Base-by-base conservation (phyloP, 164 flowering plant species). In the Vitis amurensis region DNA sequence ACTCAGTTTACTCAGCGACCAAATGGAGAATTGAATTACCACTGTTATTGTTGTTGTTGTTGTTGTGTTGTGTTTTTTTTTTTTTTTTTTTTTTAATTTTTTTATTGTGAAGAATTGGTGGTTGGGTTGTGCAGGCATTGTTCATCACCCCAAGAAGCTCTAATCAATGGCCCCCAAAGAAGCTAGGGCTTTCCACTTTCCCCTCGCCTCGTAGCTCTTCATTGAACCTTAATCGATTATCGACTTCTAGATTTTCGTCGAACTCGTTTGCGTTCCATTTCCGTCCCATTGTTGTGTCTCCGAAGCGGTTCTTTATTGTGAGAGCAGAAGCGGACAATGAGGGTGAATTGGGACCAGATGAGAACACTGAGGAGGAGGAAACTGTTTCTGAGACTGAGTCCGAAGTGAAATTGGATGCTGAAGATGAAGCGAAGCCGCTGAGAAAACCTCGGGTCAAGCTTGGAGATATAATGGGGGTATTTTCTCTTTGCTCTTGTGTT, bases 401-500 rank as follows among this genome's bases (percentile, higher is more conserved):
- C 6, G 82, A 30, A 19, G 44, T 37, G 44, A 37, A 2, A 37
- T 37, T 37, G 44, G 44, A 37, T 37, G 44, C 44, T 37, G 77
- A 29, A 37, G 80, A 15, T 5, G 83, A 61, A 63, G 71, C 53
- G 11, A 82, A 74, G 68, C 73, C 82, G 17, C 88, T 85, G 11
- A 63, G 85, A 49, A 85, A 81, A 73, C 89, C 93, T 15, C 72
- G 85, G 50, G 59, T 86, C 59, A 90, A 89, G 81, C 88, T 93
- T 16, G 98, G 98, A 30, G 98, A 93, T 2, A 69, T 93, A 56
- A 93, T 93, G 92, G 94, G 98, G 97, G 98, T 91, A 88, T 55
- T 55, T 56, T 31, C 8, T 47, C 7, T 1, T 31, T 23, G 3
- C n/a, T 64, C 27, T 30, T 49, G 16, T 55, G 9, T 15, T 59